Evolutionary conservation across 2,329 filamentous ascomycete species (phyloP).

Genomic region (Zymoseptoria passerinii): DNA sequence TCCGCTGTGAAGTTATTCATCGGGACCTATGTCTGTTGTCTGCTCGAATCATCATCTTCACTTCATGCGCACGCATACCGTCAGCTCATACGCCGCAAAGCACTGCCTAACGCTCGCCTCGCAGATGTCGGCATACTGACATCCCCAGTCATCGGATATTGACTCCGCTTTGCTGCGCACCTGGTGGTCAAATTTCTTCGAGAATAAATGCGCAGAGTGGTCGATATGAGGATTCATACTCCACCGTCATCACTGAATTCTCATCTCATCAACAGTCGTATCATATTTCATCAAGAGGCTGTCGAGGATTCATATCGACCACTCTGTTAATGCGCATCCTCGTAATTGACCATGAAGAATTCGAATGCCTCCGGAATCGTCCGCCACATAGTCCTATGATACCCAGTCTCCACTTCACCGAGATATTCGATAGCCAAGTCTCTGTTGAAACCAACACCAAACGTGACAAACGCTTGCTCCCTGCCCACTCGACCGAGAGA

Average conservation of each 20-base stretch:
- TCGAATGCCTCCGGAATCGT: conserved; percentile 15
- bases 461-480: conserved; percentile 9
- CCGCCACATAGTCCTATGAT: conserved; percentile 19
- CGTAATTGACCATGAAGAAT: conserved; percentile 18
- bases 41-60: neutral
- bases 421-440: conserved; percentile 20
- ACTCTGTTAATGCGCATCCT: conserved; percentile 3
- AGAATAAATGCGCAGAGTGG: conserved; percentile 9
- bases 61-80: conserved; percentile 5
- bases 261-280: too few relatives aligned
- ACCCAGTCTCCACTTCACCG: conserved; percentile 19
- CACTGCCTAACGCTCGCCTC: conserved; percentile 23
- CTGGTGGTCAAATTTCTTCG: conserved; percentile 14
- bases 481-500: conserved; percentile 10
- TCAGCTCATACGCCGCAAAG: conserved; percentile 22
- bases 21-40: conserved; percentile 10
- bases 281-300: too few relatives aligned
- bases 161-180: conserved; percentile 17
- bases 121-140: conserved; percentile 23
- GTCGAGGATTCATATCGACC: too few relatives aligned
- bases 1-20: conserved; percentile 11
- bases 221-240: too few relatives aligned
- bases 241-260: too few relatives aligned
- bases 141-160: conserved; percentile 17
- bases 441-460: conserved; percentile 20